phyloP scores from a whole-genome alignment of 345 rosid genomes.

The Salix arbutifolia region DNA sequence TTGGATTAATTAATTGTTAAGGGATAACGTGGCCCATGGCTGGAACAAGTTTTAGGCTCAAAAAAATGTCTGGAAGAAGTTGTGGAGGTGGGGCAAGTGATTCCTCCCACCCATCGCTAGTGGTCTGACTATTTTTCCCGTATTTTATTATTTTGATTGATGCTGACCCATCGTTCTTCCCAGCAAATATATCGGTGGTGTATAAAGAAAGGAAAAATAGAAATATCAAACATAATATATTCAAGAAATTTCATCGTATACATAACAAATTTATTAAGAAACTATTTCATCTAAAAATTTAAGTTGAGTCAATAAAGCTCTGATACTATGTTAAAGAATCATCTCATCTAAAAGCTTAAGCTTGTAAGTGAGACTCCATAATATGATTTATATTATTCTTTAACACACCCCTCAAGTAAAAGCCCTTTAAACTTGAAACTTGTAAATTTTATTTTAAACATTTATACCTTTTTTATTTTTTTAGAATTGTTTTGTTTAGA shows the following conservation, averaged over 20 bases:
- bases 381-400: no score
- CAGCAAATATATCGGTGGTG: not conserved
- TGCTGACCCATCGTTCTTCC: conserved; percentile 20
- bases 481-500: no score
- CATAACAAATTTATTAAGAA: not conserved
- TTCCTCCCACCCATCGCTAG: conserved; percentile 36
- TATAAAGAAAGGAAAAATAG: not conserved
- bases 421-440: no score
- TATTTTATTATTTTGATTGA: conserved; percentile 2
- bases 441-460: not conserved
- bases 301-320: no score
- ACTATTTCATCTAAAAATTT: no score
- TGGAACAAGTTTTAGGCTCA: not conserved
- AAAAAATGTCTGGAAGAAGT: not conserved
- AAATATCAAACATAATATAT: not conserved
- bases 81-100: conserved; percentile 31
- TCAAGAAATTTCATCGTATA: not conserved
- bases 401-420: no score
- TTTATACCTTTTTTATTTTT: not conserved
- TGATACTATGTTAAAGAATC: no score
- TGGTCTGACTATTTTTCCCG: conserved; percentile 15
- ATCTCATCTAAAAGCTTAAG: no score
- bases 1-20: conserved; percentile 12
- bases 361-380: no score
- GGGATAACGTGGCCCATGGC: conserved; percentile 5